phyloP scores from a whole-genome alignment of 305 asterid genomes.

The Striga hermonthica region DNA sequence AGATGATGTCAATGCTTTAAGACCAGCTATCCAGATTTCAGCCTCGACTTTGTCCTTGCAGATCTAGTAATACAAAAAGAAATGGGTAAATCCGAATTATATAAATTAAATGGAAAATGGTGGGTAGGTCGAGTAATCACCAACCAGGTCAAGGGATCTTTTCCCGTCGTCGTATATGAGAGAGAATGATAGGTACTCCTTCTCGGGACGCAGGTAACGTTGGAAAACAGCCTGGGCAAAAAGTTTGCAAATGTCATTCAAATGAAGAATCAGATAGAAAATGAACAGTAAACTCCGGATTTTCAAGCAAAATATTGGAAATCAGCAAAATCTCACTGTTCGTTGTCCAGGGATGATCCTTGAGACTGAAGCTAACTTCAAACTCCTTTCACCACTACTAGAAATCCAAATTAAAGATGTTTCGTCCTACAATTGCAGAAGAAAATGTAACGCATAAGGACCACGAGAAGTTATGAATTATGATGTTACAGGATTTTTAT shows the following conservation, averaged over 20 bases:
- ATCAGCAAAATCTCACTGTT: slow-evolving; percentile 61
- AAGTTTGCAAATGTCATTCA: slow-evolving; percentile 26
- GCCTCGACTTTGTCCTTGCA: slow-evolving; percentile 98
- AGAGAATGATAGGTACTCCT: slow-evolving; percentile 90
- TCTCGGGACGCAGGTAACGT: slow-evolving; percentile 83
- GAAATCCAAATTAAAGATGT: slow-evolving; percentile 86
- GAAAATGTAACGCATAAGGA: slow-evolving; percentile 8
- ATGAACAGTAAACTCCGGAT: slow-evolving; percentile 2
- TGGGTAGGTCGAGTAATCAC: slow-evolving; percentile 36
- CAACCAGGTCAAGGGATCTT: slow-evolving; percentile 94
- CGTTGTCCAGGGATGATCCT: slow-evolving; percentile 95
- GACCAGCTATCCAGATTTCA: slow-evolving; percentile 88
- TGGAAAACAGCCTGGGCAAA: slow-evolving; percentile 77
- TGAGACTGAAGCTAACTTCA: slow-evolving; percentile 75
- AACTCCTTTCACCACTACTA: slow-evolving; percentile 74
- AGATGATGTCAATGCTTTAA: slow-evolving; percentile 69
- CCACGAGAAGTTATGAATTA: slow-evolving; percentile 8
- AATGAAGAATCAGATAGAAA: slow-evolving; percentile 15
- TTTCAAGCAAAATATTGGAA: slow-evolving; percentile 20
- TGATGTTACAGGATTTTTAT: slow-evolving; percentile 14
- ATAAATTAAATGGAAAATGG: slow-evolving; percentile 23
- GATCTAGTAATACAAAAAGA: slow-evolving; percentile 44
- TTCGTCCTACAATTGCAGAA: slow-evolving; percentile 58
- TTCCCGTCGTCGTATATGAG: slow-evolving; percentile 87
- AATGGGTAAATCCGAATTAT: slow-evolving; percentile 27